Base-by-base conservation (phyloP, 306 rosid genomes). In the Begonia fuchsioides region DNA sequence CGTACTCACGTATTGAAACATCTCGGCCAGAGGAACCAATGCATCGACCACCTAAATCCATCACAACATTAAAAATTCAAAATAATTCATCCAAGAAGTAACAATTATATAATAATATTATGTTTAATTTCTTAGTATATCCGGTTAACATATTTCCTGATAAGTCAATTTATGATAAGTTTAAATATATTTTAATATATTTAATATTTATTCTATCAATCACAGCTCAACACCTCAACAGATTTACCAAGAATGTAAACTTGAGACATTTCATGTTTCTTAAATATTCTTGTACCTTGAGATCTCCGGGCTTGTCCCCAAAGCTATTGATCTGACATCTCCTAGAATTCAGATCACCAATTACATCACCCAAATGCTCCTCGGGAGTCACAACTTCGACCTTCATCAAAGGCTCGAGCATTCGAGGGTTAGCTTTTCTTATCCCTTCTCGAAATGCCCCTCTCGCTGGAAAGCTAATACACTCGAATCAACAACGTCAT, bases 321-420 rank as follows among this genome's bases (percentile, higher is more conserved):
- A 90, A 90, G 68, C 69, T 81, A 79, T 90, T 90, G 76, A 90
- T 90, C 63, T 81, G 95, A 0, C 95, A 95, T 85, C 98, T 84
- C 71, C 98, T 79, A 5, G 98, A 90, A 81, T 90, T 90, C 53
- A 90, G 94, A 75, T 90, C 95, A 50, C 95, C 98, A 35, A 90
- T 90, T 13, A 90, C 98, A 54, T 90, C 98, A 50, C 98, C 94
- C 17, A 90, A 70, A 71, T 90, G 98, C 55, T 90, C 95, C 65
- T 90, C 94, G 12, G 94, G 95, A 5, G 98, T 90, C 54, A 90
- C 81, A 58, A 90, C 98, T 66, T 90, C 98, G 15, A 90, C 98
- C 62, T 75, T 85, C 95, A 90, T 90, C 32, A 85, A 45, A 6
- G 98, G 98, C 61, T 90, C 98, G 20, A 90, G 95, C 98, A 90